Evolutionary conservation across 352 stramenopile species (phyloP), one percentile per base, ranked within the genome.

Genomic region (Pythium phragmitis): DNA sequence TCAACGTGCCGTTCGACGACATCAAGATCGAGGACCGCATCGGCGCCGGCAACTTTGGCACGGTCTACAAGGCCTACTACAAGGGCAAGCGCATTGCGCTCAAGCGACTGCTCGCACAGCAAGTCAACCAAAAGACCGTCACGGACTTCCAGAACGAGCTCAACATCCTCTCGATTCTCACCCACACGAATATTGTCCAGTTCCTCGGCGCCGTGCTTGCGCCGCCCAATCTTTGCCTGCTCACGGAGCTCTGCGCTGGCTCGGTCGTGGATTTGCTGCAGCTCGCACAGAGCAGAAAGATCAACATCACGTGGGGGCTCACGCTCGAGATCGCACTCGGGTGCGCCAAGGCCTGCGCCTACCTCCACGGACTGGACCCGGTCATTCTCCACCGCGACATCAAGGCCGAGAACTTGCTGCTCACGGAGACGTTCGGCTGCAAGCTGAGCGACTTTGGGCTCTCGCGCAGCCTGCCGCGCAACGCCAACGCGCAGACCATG

Each of bases 101-200:
- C 59, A 92, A 92, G 68, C 76, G 77, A 30, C 67, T 92, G 17
- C 67, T 87, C 14, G 69, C 80, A 39, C 70, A 84, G 52, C 72
- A 83, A 34, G 79, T 80, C 60, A 83, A 75, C 30, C 68, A 69
- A 28, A 89, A 89, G 64, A 83, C 72, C 21, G 69, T 88, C 8
- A 68, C 78, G 23, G 75, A 94, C 60, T 94, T 94, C 56, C 77
- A 84, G 45, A 89, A 92, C 54, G 84, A 94, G 59, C 70, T 94
- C 37, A 82, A 84, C n/a, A 93, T 94, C 63, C 78, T 94, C 19
- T 91, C 80, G 2, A 76, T 92, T 43, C 70, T 92, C 21, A 82
- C 83, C 33, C 82, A 94, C 58, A 65, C 82, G 8, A 92, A 85
- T 60, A 92, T 94, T 47, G 83, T 94, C 11, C 82, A 90, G 63